Conservation (phyloP, 257 asterid species). For the Buddleja alternifolia region DNA sequence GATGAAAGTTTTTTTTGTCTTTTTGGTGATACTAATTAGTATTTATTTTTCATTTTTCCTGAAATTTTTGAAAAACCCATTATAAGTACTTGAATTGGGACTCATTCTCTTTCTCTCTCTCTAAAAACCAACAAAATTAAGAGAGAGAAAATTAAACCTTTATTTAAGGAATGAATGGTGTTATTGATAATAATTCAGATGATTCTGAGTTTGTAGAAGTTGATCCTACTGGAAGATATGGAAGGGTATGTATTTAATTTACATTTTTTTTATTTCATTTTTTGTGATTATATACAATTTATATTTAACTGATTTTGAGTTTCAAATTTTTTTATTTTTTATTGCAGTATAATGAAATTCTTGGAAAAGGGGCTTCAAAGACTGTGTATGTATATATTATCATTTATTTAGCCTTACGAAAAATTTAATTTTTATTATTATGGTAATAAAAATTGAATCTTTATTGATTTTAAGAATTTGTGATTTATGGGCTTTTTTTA, state of each 20-base stretch:
- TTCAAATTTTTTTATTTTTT: constrained; percentile 21
- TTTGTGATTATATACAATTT: neutral
- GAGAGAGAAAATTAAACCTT: neutral
- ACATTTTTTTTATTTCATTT: neutral
- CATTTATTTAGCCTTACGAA: constrained; percentile 27
- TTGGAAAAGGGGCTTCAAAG: constrained; percentile 88
- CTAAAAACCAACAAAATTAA: constrained; percentile 16
- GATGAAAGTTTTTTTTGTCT: constrained; percentile 24
- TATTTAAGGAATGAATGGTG: constrained; percentile 59
- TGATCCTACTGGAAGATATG: constrained; percentile 94
- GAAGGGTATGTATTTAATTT: constrained; percentile 57
- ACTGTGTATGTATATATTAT: constrained; percentile 59
- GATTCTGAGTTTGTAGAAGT: constrained; percentile 77
- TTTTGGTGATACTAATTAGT: constrained; percentile 34
- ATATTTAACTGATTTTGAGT: constrained; percentile 11
- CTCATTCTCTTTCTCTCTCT: constrained; percentile 24
- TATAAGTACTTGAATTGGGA: constrained; percentile 25
- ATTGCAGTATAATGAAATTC: constrained; percentile 84
- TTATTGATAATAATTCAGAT: constrained; percentile 56
- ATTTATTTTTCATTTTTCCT: constrained; percentile 11
- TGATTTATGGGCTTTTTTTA: constrained; percentile 1
- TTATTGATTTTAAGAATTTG: neutral
- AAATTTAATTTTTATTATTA: constrained; percentile 17
- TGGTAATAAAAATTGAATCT: neutral
- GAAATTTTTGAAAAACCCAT: constrained; percentile 1